Base-by-base conservation (phyloP, 495 filamentous ascomycete genomes). In the Neurospora sp. region DNA sequence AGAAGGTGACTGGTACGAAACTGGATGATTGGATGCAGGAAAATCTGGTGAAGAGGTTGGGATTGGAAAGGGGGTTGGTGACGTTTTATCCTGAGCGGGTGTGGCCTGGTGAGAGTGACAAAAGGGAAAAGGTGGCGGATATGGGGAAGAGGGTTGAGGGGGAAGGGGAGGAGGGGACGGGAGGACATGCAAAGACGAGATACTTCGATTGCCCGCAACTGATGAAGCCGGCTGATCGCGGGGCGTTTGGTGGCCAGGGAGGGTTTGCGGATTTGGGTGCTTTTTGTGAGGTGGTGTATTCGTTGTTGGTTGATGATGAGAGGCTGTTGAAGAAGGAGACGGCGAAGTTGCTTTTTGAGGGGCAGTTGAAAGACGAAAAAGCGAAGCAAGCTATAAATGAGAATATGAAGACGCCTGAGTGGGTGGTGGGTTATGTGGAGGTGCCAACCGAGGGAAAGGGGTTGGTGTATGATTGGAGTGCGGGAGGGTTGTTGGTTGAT, bases 191-290 rank as follows among this genome's bases (percentile, higher is more conserved):
- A 31, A 62, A 24, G 54, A 62, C 24, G 0, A 1, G 13, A 31
- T 24, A 62, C 28, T 0, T 62, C 3, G 54, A 62, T 2, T 4
- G 2, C 5, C 54, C 54, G 6, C 39, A 39, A 10, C 74, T 72
- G 11, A 34, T 73, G 4, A n/a, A n/a, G 2, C 37, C 45, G 2
- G 66, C 59, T 10, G 39, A 69, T 31, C 71, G 40, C 2, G 72
- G 72, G 3, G 72, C 59, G 9, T 77, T 76, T 6, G 82, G 83
- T 17, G 83, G 82, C 0, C 79, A 83, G 39, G 83, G 80, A 0
- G 45, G 74, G 19, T 78, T 74, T 42, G 78, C 77, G 3, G 74
- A 76, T 4, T 54, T 80, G 74, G 17, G 43, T 0, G 78, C 76
- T 59, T 85, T 80, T 69, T 71, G 77, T 5, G 76, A 77, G 75